A percentile compares a stretch with the other conserved stretches of the same genome.
phyloP scores from a whole-genome alignment of 371 early-diverging fungal genomes.

The Blakeslea trispora region DNA sequence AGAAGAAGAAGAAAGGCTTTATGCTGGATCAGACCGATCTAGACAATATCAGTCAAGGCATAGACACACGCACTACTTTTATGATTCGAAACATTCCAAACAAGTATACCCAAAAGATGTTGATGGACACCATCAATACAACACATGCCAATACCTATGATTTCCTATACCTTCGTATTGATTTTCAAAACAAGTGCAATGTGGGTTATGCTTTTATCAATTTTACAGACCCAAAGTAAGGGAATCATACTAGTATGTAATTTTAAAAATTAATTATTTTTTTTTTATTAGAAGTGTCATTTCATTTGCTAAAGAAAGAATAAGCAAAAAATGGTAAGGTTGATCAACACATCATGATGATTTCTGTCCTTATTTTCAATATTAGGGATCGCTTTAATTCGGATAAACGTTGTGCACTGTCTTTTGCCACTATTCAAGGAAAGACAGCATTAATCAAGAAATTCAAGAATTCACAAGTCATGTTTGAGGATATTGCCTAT shows the following conservation, averaged over 20 bases:
- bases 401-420: slow-evolving; percentile 82
- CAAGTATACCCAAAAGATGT: slow-evolving; percentile 57
- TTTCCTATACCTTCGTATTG: slow-evolving; percentile 89
- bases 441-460: slow-evolving; percentile 77
- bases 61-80: slow-evolving; percentile 23
- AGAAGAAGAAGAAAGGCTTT: neutral
- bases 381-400: slow-evolving; percentile 79
- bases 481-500: slow-evolving; percentile 73
- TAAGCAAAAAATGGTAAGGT: slow-evolving; percentile 76
- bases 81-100: slow-evolving; percentile 34
- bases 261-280: slow-evolving; percentile 39
- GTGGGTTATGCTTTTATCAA: slow-evolving; percentile 92
- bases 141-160: slow-evolving; percentile 76
- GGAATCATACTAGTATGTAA: too few species aligned
- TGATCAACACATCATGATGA: neutral
- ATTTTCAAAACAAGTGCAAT: slow-evolving; percentile 86
- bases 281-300: slow-evolving; percentile 50
- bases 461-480: slow-evolving; percentile 83
- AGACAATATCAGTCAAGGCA: slow-evolving; percentile 5
- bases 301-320: slow-evolving; percentile 72
- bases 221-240: slow-evolving; percentile 62
- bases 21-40: slow-evolving; percentile 5
- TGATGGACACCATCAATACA: slow-evolving; percentile 77
- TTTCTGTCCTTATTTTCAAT: neutral
- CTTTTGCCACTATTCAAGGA: slow-evolving; percentile 93